Percentiles rank a stretch among this genome's conserved stretches.
Evolutionary conservation across 345 rosid genomes (phyloP).

Genomic region (Salix purpurea): DNA sequence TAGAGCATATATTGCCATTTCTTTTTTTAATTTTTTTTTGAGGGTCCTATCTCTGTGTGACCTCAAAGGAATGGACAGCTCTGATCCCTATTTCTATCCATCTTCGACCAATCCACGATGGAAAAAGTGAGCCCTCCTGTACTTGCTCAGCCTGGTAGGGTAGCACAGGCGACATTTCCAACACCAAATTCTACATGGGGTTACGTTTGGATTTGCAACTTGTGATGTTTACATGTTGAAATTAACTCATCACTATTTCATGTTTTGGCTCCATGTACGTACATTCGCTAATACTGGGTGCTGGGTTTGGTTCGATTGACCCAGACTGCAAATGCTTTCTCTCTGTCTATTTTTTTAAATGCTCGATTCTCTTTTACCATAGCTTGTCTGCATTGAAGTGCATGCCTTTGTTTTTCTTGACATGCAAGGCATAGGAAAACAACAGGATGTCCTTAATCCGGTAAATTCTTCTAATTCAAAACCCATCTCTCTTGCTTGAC

Average conservation of each 20-base stretch:
- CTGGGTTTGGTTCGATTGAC: background rate
- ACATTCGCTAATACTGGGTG: background rate
- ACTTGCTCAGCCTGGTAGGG: constrained; percentile 15
- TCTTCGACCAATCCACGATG: background rate
- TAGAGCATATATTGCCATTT: constrained; percentile 7
- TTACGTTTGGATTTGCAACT: background rate
- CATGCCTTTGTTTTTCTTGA: background rate
- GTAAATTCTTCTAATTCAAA: background rate
- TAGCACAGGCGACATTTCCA: background rate
- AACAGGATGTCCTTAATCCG: background rate
- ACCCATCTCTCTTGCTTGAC: background rate
- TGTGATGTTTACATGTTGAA: background rate
- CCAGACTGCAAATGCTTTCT: background rate
- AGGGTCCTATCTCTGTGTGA: background rate
- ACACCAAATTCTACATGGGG: background rate
- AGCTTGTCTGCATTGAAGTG: background rate
- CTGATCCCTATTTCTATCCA: background rate
- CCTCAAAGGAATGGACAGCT: constrained; percentile 4
- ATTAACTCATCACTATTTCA: background rate
- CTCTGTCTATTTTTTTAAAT: background rate
- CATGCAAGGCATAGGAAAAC: background rate
- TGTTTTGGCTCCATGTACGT: background rate
- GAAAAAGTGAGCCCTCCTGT: background rate
- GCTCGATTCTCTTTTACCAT: background rate
- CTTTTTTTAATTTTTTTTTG: background rate